Conservation (phyloP, 768 basidiomycete genomes). For the Amanita brunnescens region DNA sequence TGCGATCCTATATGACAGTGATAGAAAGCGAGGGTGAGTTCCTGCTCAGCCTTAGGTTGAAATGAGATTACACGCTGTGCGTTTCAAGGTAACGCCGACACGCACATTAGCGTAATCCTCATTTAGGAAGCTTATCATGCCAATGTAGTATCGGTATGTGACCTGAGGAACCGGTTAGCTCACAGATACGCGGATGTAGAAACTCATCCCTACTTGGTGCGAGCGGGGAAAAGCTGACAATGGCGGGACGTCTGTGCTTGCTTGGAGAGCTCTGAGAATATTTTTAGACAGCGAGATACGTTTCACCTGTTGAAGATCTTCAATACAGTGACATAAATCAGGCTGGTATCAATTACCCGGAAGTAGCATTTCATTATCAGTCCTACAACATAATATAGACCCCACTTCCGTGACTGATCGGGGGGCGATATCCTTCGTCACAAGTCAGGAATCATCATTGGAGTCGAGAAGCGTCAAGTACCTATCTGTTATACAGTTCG, state of each 20-base stretch:
- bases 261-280: constrained; percentile 81
- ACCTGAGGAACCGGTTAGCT: constrained; percentile 32
- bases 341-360: constrained; percentile 44
- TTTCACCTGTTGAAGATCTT: constrained; percentile 51
- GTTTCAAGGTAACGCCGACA: neutral
- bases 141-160: constrained; percentile 90
- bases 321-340: neutral
- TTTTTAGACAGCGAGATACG: constrained; percentile 89
- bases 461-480: constrained; percentile 8
- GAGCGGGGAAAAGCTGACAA: constrained; percentile 68
- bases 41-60: constrained; percentile 60
- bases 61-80: neutral
- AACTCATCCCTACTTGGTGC: constrained; percentile 55
- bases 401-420: constrained; percentile 77
- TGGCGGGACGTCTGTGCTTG: constrained; percentile 78
- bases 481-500: constrained; percentile 78
- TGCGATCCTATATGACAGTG: constrained; percentile 64
- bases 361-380: constrained; percentile 93
- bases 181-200: neutral
- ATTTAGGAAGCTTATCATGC: constrained; percentile 89
- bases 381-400: constrained; percentile 87
- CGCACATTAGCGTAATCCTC: constrained; percentile 81
- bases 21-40: constrained; percentile 81
- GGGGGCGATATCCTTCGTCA: constrained; percentile 50
- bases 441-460: neutral